A percentile compares a stretch with the other conserved stretches of the same genome.
These are phyloP conservation scores for Actinomortierella ambigua DNA, from an alignment of 371 early-diverging fungal species.

Conservation along the genomic window DNA sequence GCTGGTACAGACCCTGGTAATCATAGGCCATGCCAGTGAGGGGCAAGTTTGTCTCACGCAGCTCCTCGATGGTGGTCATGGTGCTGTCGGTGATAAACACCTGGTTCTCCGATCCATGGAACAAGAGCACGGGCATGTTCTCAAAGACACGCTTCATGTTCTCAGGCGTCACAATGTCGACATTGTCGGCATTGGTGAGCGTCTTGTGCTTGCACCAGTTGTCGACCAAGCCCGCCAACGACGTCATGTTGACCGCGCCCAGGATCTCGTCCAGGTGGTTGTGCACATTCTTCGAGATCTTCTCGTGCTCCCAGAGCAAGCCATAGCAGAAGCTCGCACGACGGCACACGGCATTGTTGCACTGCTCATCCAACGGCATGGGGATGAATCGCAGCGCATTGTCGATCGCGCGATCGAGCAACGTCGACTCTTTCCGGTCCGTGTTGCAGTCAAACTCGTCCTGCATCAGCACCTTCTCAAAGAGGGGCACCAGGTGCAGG, in stretches of 20 bases:
- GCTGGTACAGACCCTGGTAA: conserved; percentile 33
- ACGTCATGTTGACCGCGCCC: conserved; percentile 45
- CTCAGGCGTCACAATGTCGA: conserved; percentile 31
- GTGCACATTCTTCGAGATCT: conserved; percentile 44
- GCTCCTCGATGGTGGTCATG: conserved; percentile 26
- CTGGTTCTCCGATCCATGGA: conserved; percentile 43
- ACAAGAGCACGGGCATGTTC: conserved; percentile 33
- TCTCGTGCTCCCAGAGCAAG: conserved; percentile 46
- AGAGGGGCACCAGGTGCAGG: conserved; percentile 29
- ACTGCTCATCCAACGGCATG: conserved; percentile 35
- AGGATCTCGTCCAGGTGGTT: conserved; percentile 41
- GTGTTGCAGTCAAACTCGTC: conserved; percentile 27
- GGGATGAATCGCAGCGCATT: conserved; percentile 29
- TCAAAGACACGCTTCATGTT: conserved; percentile 24
- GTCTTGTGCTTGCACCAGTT: conserved; percentile 38
- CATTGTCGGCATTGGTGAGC: conserved; percentile 21
- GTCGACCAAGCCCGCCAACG: conserved; percentile 25
- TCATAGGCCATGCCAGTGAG: conserved; percentile 29
- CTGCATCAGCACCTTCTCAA: conserved; percentile 31
- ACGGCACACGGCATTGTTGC: conserved; percentile 46
- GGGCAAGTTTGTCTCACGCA: conserved; percentile 26
- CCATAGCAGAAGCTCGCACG: conserved; percentile 44
- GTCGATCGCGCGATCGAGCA: conserved; percentile 34
- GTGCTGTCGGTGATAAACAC: conserved; percentile 34
- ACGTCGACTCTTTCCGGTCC: conserved; percentile 16